phyloP scores from a whole-genome alignment of 306 rosid species.

The Fagus crenata region DNA sequence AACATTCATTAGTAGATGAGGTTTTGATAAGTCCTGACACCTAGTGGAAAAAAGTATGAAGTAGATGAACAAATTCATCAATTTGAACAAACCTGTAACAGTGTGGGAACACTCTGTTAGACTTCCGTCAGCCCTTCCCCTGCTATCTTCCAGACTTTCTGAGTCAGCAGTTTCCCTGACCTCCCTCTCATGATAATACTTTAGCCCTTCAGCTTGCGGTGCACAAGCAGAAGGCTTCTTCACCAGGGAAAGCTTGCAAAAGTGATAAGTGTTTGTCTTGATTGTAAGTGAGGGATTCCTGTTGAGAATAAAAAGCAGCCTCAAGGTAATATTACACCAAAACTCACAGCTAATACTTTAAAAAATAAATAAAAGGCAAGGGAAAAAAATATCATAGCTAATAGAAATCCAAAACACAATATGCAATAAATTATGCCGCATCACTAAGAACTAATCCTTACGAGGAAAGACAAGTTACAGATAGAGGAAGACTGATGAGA shows the following conservation, averaged over 20 bases:
- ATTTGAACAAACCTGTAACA: conserved; percentile 52
- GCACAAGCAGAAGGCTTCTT: conserved; percentile 47
- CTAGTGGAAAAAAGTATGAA: background rate
- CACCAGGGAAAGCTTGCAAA: conserved; percentile 81
- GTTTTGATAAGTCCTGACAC: background rate
- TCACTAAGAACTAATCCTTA: background rate
- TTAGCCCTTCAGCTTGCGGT: conserved; percentile 24
- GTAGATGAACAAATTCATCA: conserved; percentile 13
- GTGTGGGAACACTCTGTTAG: conserved; percentile 32
- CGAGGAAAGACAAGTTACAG: background rate
- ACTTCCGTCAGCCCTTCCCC: conserved; percentile 31
- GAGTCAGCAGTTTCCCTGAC: conserved; percentile 26
- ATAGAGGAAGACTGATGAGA: background rate
- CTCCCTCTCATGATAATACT: conserved; percentile 28
- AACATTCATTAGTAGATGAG: too few species aligned
- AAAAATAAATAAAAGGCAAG: too few species aligned
- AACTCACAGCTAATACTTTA: background rate
- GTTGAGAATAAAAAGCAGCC: background rate
- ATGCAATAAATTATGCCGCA: too few species aligned
- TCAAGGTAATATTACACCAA: background rate
- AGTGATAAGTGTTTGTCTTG: conserved; percentile 77
- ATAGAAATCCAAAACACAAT: too few species aligned
- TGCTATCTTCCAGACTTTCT: conserved; percentile 28
- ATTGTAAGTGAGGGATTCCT: conserved; percentile 73
- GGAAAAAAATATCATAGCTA: too few species aligned